Evolutionary conservation across 2,329 filamentous ascomycete species (phyloP).

Genomic region (Teratosphaeria nubilosa): DNA sequence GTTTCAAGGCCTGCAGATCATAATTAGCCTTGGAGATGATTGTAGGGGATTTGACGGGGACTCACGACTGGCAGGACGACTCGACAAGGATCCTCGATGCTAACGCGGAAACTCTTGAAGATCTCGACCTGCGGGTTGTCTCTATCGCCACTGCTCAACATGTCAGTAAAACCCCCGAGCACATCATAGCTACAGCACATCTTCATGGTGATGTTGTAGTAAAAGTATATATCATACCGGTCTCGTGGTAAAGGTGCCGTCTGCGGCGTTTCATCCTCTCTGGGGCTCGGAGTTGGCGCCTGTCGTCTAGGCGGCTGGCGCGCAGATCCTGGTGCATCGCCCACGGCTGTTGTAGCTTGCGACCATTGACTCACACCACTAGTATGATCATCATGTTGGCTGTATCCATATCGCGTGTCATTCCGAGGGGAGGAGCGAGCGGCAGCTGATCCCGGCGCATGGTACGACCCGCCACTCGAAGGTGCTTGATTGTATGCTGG

Average conservation of each 20-base stretch:
- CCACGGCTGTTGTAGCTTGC: slow-evolving; percentile 13
- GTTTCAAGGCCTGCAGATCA: slow-evolving; percentile 62
- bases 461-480: slow-evolving; percentile 17
- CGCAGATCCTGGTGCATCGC: slow-evolving; percentile 9
- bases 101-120: slow-evolving; percentile 97
- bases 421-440: slow-evolving; percentile 23
- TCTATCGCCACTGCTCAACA: slow-evolving; percentile 6
- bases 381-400: slow-evolving; percentile 14
- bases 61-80: slow-evolving; percentile 75
- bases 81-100: slow-evolving; percentile 95
- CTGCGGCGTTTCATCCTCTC: slow-evolving; percentile 20
- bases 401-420: slow-evolving; percentile 9
- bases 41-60: neutral
- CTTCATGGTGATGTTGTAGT: neutral
- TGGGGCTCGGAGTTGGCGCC: slow-evolving; percentile 20
- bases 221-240: slow-evolving; percentile 4
- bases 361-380: slow-evolving; percentile 15
- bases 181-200: neutral
- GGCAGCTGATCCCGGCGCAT: slow-evolving; percentile 16
- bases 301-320: slow-evolving; percentile 12
- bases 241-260: slow-evolving; percentile 9
- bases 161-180: neutral
- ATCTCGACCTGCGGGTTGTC: slow-evolving; percentile 65
- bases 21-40: neutral
- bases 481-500: slow-evolving; percentile 35